Percentiles rank a stretch among this genome's conserved stretches.
These are phyloP conservation scores for Athelia sp. DNA, from an alignment of 1,284 basidiomycete species.

Conservation along the genomic window DNA sequence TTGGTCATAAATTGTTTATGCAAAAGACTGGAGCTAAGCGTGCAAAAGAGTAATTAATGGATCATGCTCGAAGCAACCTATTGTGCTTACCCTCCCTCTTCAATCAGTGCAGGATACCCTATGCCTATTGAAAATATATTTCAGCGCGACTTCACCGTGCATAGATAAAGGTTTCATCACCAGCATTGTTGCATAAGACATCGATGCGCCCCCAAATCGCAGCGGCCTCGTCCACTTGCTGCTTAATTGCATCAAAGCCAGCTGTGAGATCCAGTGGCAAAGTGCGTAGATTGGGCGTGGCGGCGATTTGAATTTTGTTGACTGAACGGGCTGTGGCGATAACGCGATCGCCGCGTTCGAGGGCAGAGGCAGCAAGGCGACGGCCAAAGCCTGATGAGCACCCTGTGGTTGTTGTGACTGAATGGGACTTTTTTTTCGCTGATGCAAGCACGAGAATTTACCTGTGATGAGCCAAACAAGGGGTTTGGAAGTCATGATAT, in stretches of 20 bases:
- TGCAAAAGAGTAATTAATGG: neutral
- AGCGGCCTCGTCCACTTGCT: conserved; percentile 37
- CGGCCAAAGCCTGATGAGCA: conserved; percentile 23
- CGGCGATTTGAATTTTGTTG: conserved; percentile 21
- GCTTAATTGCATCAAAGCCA: conserved; percentile 21
- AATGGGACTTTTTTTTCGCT: neutral
- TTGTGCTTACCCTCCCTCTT: neutral
- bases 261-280: conserved; percentile 31
- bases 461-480: conserved; percentile 2
- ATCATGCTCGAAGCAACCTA: neutral
- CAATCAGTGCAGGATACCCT: conserved; percentile 11
- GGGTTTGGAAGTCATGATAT: neutral
- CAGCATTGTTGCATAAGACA: conserved; percentile 59
- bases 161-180: conserved; percentile 11
- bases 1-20: neutral
- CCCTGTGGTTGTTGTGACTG: neutral
- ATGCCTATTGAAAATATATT: conserved; percentile 5
- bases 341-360: conserved; percentile 26
- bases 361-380: conserved; percentile 17
- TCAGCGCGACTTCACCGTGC: too few relatives aligned
- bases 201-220: conserved; percentile 49
- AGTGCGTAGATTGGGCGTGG: conserved; percentile 18
- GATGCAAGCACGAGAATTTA: neutral
- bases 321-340: conserved; percentile 33
- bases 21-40: neutral